Evolutionary conservation across 345 rosid species (phyloP), one percentile per base, ranked within the genome.

Genomic region (Limnanthes douglasii): DNA sequence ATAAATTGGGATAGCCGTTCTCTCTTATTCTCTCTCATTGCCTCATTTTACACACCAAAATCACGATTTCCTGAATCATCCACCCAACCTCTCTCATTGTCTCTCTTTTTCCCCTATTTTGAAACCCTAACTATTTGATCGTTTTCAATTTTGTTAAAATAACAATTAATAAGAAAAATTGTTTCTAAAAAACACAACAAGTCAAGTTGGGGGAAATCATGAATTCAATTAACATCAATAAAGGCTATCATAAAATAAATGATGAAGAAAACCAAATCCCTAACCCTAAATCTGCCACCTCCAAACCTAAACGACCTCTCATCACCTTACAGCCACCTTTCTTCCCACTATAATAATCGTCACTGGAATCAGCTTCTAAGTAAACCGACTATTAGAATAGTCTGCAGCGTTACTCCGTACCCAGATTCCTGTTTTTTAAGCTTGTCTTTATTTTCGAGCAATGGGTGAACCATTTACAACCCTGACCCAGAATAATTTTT

Each of bases 401-500:
- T 69, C 53, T 73, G 88, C 54, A 31, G 46, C 57, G 62, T 65
- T 28, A 73, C 88, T 37, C 67, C 15, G 33, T 49, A 62, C 39
- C 78, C 69, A 0, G 51, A 62, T 1, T 49, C 75, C 9, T 73
- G 81, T 52, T 50, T 68, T 70, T 12, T 67, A 28, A 39, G 50
- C 68, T 36, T 77, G 16, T 56, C 62, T 22, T 46, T 68, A 23
- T n/a, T n/a, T n/a, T 54, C 82, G 8, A 45, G 55, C 29, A 64
- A 62, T 48, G 11, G 18, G 44, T 32, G 70, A 0, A 23, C 43
- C 1, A n/a, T n/a, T n/a, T n/a, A n/a, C n/a, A 39, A 49, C 8
- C 50, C 66, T 11, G 88, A 70, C 47, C 78, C 78, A n/a, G 69
- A 54, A 44, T 11, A 46, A 54, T 55, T 77, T 51, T 64, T 73